These are phyloP conservation scores for Penicillium brevicompactum DNA, from an alignment of 2,329 filamentous ascomycete species.

Conservation along the genomic window DNA sequence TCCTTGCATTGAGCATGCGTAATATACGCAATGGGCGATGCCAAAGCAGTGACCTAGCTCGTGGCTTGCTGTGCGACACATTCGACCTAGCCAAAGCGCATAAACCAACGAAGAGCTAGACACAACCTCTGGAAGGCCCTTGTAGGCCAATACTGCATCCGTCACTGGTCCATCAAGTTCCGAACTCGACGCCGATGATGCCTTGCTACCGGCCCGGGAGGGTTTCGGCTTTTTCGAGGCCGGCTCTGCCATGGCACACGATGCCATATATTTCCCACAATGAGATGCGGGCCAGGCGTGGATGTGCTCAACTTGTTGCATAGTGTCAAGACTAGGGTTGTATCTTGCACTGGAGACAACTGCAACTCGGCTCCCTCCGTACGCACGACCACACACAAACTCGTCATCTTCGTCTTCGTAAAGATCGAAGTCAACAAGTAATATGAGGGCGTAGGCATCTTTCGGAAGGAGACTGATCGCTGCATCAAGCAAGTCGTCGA, in stretches of 20 bases:
- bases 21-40: slow-evolving; percentile 62
- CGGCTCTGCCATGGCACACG: slow-evolving; percentile 3
- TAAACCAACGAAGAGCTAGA: slow-evolving; percentile 26
- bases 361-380: slow-evolving; percentile 63
- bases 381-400: slow-evolving; percentile 68
- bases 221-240: slow-evolving; percentile 5
- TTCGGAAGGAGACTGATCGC: slow-evolving; percentile 55
- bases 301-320: slow-evolving; percentile 47
- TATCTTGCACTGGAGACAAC: slow-evolving; percentile 67
- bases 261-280: slow-evolving; percentile 45
- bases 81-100: slow-evolving; percentile 59
- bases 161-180: slow-evolving; percentile 2
- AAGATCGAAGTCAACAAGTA: slow-evolving; percentile 64
- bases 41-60: slow-evolving; percentile 70
- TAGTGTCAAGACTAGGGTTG: slow-evolving; percentile 51
- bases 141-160: slow-evolving; percentile 6
- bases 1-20: slow-evolving; percentile 39
- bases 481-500: slow-evolving; percentile 63
- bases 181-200: neutral
- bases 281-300: slow-evolving; percentile 69
- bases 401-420: slow-evolving; percentile 68
- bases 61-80: slow-evolving; percentile 62
- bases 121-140: neutral
- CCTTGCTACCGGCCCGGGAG: neutral
- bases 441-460: slow-evolving; percentile 61